phyloP scores from a whole-genome alignment of 2,329 filamentous ascomycete genomes.

The Paecilomyces niveus region DNA sequence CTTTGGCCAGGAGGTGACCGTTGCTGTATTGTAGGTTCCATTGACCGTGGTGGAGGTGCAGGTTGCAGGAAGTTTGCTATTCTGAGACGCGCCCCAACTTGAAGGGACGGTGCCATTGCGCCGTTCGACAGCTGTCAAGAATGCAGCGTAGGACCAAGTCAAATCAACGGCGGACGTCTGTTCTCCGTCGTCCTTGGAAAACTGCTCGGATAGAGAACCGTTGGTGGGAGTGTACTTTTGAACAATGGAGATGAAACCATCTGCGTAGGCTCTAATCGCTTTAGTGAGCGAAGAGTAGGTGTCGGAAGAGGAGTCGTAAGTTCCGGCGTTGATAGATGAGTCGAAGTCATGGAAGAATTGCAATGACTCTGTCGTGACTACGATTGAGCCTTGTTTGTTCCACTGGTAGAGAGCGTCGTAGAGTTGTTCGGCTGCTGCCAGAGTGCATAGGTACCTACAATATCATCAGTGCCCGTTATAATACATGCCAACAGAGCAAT shows the following conservation, averaged over 20 bases:
- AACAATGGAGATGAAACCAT: conserved; percentile 46
- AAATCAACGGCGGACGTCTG: conserved; percentile 34
- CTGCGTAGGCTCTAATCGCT: conserved; percentile 57
- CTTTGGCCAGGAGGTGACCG: neutral
- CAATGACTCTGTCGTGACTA: conserved; percentile 58
- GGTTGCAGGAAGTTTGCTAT: neutral
- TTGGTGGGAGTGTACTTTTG: conserved; percentile 5
- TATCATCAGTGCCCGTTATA: neutral
- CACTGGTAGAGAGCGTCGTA: conserved; percentile 71
- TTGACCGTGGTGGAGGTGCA: neutral
- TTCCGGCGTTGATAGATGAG: conserved; percentile 53
- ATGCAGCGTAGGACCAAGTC: conserved; percentile 41
- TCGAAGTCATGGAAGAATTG: conserved; percentile 65
- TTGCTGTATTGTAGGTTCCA: neutral
- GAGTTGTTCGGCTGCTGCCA: conserved; percentile 72
- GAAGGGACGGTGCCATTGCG: conserved; percentile 8
- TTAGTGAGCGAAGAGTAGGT: conserved; percentile 50
- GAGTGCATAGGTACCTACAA: conserved; percentile 54
- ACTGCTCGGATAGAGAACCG: conserved; percentile 34
- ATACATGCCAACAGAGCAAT: neutral
- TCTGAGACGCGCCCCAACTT: conserved; percentile 6
- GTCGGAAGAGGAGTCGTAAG: conserved; percentile 52
- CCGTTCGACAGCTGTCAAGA: conserved; percentile 30
- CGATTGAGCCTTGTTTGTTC: conserved; percentile 56
- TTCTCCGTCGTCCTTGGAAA: conserved; percentile 24